phyloP scores from a whole-genome alignment of 2,329 filamentous ascomycete species.

The Phaeophleospora eucalypticola region DNA sequence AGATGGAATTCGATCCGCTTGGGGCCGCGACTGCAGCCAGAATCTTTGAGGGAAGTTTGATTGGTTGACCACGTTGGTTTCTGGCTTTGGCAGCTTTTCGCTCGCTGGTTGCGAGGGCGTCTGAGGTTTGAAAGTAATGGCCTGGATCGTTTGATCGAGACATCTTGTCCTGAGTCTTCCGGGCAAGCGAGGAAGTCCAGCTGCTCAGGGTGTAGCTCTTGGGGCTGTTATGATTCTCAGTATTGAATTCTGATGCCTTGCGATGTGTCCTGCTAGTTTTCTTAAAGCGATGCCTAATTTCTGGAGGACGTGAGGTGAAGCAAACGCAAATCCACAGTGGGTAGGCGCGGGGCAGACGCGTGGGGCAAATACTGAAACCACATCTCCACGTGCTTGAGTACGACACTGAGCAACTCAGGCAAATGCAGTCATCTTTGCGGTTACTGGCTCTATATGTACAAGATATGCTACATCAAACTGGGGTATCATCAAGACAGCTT shows the following conservation, averaged over 20 bases:
- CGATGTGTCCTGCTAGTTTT: no score
- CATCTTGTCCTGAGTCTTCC: constrained; percentile 42
- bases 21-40: constrained; percentile 70
- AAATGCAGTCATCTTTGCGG: not conserved
- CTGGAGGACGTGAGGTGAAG: not conserved
- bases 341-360: no score
- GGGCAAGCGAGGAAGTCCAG: no score
- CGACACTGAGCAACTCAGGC: no score
- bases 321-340: not conserved
- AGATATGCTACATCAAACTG: constrained; percentile 6
- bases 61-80: constrained; percentile 79
- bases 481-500: constrained; percentile 11
- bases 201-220: no score
- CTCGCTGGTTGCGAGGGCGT: constrained; percentile 48
- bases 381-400: no score
- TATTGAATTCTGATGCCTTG: no score
- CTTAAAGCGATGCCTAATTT: no score
- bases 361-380: no score
- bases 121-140: constrained; percentile 87
- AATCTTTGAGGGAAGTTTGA: constrained; percentile 79
- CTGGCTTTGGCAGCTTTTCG: constrained; percentile 69
- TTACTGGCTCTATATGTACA: not conserved
- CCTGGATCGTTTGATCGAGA: constrained; percentile 69
- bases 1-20: constrained; percentile 53
- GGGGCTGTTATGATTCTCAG: no score